Percentiles rank a stretch among this genome's conserved stretches.
Evolutionary conservation across 2,329 filamentous ascomycete species (phyloP).

Genomic region (Arthroderma sp.): DNA sequence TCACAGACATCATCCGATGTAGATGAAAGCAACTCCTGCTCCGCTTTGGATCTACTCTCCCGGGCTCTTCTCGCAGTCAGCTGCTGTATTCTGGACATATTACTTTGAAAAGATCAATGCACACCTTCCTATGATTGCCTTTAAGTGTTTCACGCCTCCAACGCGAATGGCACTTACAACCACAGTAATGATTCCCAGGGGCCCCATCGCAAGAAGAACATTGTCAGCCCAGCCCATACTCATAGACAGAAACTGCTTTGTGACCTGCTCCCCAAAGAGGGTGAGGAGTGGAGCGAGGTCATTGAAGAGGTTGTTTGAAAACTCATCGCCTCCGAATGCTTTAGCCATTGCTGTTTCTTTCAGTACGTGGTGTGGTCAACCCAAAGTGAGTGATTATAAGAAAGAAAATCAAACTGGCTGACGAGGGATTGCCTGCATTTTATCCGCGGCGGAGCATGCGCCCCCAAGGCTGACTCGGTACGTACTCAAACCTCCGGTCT

Average conservation of each 20-base stretch:
- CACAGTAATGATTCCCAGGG: slow-evolving; percentile 34
- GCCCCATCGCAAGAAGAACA: slow-evolving; percentile 35
- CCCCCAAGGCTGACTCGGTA: too few species aligned
- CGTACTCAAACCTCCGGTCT: too few species aligned
- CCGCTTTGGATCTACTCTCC: slow-evolving; percentile 24
- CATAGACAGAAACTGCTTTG: slow-evolving; percentile 38
- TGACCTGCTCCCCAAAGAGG: slow-evolving; percentile 35
- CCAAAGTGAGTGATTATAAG: too few species aligned
- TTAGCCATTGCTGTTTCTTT: too few species aligned
- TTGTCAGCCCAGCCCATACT: slow-evolving; percentile 30
- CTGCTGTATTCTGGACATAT: too few species aligned
- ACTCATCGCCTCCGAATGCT: background rate
- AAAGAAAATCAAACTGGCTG: too few species aligned
- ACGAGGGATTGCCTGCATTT: too few species aligned
- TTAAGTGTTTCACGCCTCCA: slow-evolving; percentile 30
- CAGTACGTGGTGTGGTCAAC: too few species aligned
- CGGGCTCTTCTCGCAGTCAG: slow-evolving; percentile 20
- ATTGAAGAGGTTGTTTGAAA: slow-evolving; percentile 5
- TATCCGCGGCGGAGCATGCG: too few species aligned
- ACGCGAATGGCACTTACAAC: slow-evolving; percentile 35
- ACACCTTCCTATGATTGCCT: slow-evolving; percentile 29
- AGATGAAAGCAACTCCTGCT: slow-evolving; percentile 33
- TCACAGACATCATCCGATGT: slow-evolving; percentile 12
- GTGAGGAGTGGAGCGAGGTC: slow-evolving; percentile 22
- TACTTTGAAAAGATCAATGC: too few species aligned